A percentile compares a stretch with the other conserved stretches of the same genome.
Conservation (phyloP, 345 rosid species). For the Arabidopsis thaliana region DNA sequence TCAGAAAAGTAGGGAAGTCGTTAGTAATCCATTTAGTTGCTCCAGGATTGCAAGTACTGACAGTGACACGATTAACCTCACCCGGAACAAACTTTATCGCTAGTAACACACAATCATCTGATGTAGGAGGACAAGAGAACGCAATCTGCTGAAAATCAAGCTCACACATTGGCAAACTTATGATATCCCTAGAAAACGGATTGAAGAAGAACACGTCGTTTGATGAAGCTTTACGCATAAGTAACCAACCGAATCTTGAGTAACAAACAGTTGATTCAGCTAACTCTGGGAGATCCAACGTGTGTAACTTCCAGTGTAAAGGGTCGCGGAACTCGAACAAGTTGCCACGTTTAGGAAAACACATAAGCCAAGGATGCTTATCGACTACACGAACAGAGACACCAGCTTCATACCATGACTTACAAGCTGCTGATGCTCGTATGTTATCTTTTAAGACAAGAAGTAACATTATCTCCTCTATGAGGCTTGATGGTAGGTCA, state of each 20-base stretch:
- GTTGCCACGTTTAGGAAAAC: slow-evolving; percentile 47
- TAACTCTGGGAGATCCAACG: slow-evolving; percentile 61
- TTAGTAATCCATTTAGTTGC: slow-evolving; percentile 50
- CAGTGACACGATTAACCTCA: too few relatives aligned
- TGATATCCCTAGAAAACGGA: slow-evolving; percentile 54
- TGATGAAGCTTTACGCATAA: slow-evolving; percentile 51
- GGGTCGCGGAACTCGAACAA: slow-evolving; percentile 61
- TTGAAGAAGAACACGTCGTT: slow-evolving; percentile 64
- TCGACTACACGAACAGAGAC: too few relatives aligned
- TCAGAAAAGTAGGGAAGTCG: too few relatives aligned
- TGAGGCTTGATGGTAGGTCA: too few relatives aligned
- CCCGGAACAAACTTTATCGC: slow-evolving; percentile 31
- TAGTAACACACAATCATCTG: slow-evolving; percentile 51
- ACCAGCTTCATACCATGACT: too few relatives aligned
- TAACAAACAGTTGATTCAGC: slow-evolving; percentile 61
- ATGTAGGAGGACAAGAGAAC: slow-evolving; percentile 59
- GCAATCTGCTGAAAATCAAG: slow-evolving; percentile 56
- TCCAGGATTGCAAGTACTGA: slow-evolving; percentile 57
- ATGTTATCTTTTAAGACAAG: too few relatives aligned
- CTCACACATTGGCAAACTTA: slow-evolving; percentile 59
- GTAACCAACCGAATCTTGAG: slow-evolving; percentile 65
- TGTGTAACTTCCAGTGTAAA: slow-evolving; percentile 47
- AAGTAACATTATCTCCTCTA: too few relatives aligned
- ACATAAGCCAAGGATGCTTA: too few relatives aligned
- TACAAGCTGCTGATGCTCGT: too few relatives aligned